phyloP scores from a whole-genome alignment of 2,329 filamentous ascomycete species.

The Didymella arachidicola region DNA sequence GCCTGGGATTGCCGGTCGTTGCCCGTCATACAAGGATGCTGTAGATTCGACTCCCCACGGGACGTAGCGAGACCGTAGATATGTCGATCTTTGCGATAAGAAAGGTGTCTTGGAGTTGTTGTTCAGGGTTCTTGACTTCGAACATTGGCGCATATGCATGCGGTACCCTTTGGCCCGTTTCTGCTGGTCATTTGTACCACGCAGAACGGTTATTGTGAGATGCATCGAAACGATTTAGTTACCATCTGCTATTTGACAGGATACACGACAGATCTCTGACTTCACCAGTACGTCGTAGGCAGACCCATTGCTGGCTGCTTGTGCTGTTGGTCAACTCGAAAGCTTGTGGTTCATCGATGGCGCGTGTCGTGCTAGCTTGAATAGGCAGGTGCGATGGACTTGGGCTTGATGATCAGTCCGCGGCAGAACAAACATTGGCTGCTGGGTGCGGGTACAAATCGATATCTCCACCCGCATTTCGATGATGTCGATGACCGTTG shows the following conservation, averaged over 20 bases:
- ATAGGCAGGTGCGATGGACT: slow-evolving; percentile 31
- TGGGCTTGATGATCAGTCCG: slow-evolving; percentile 18
- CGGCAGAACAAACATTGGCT: slow-evolving; percentile 18
- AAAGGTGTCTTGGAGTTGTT: slow-evolving; percentile 4
- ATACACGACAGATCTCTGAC: not conserved
- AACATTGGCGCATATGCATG: slow-evolving; percentile 13
- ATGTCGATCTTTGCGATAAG: slow-evolving; percentile 32
- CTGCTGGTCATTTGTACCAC: slow-evolving; percentile 14
- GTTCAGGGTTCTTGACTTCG: slow-evolving; percentile 3
- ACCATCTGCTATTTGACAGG: slow-evolving; percentile 7
- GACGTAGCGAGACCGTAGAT: slow-evolving; percentile 18
- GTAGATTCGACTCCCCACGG: slow-evolving; percentile 18
- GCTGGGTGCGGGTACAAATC: slow-evolving; percentile 27
- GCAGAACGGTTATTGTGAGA: slow-evolving; percentile 13
- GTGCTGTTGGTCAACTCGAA: slow-evolving; percentile 9
- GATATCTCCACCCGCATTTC: slow-evolving; percentile 23
- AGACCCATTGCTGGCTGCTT: not conserved
- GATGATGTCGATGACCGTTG: slow-evolving; percentile 30
- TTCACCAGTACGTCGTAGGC: not conserved
- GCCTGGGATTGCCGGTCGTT: slow-evolving; percentile 22
- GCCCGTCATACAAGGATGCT: slow-evolving; percentile 23
- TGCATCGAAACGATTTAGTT: slow-evolving; percentile 8
- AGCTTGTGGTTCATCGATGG: slow-evolving; percentile 12
- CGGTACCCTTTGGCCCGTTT: slow-evolving; percentile 1
- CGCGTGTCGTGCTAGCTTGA: slow-evolving; percentile 17